Base-by-base conservation (phyloP, 164 flowering plant species). In the Hamamelis virginiana region DNA sequence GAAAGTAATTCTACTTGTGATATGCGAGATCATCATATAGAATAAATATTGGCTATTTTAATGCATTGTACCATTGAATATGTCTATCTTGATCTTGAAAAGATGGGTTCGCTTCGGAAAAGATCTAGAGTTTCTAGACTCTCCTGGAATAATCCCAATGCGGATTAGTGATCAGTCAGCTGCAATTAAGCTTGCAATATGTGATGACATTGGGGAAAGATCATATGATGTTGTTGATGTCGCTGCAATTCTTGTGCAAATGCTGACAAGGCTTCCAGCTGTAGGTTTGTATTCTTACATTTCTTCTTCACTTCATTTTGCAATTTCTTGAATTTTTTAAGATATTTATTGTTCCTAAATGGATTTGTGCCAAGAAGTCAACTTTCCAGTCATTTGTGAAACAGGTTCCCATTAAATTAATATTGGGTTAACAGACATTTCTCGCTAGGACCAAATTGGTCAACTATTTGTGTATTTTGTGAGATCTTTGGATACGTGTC, bases 141-240 rank as follows among this genome's bases (percentile, higher is more conserved):
- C 99, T 46, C 99, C 99, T 74, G 99, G 99, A 52, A 86, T 96
- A 59, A 62, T 96, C 43, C 99, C 99, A 53, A 93, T 96, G 99
- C 78, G 96, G 66, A 90, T 96, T 55, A 88, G 89, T 79, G 99
- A 96, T 76, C 98, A 93, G 75, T 65, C 86, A 44, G 87, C 97
- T 60, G 98, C 99, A 33, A 83, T 96, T 78, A 96, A 96, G 83
- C 93, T 96, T 72, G 99, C 97, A 25, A 90, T 96, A 25, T 93
- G 98, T 75, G 98, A 96, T 79, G 99, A 96, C 83, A 93, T 93
- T 75, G 99, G 99, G 61, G 99, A 96, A 84, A 91, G 90, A 78
- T 90, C 98, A 59, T 96, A 96, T 77, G 84, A 86, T 86, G 76
- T 78, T 51, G 69, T 80, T 70, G 99, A 96, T 84, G 94, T 96